Evolutionary conservation across 2,329 filamentous ascomycete species (phyloP), one percentile per base, ranked within the genome.

Genomic region (Rutstroemia sydowiana): DNA sequence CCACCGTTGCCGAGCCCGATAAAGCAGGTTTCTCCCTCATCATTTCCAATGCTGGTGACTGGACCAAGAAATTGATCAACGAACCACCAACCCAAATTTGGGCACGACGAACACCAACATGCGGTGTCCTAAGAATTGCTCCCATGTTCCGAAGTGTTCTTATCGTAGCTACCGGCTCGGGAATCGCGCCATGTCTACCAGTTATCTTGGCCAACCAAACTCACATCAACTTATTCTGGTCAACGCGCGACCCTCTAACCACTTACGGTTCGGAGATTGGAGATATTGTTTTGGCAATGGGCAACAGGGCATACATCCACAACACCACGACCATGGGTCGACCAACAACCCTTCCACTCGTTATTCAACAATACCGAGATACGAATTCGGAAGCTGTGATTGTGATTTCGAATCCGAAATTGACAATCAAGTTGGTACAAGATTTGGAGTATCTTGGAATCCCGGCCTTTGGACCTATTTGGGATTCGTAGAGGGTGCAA

Each of bases 31-130:
- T 84, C 69, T 87, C 83, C 0, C 72, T 86, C 28, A 71, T 90
- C 28, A 75, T 90, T 26, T 87, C 84, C 49, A 84, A 83, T 57
- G 85, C 84, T 3, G 86, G 86, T 20, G 85, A 90, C 69, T 90
- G 86, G 85, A 90, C 86, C 0, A 71, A 71, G 21, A 71, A 73
- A 30, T 76, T 79, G 51, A 88, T 90, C 67, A 69, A 74, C 44
- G 72, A 75, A 44, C 79, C 80, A 2, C 84, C 84, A 1, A 75
- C 70, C 1, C 69, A 76, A 46, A 69, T 89, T 42, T 90, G 82
- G 81, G 79, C 84, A 5, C 79, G 84, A 41, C 85, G 85, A 9
- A 73, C 83, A 0, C 82, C 85, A 1, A 76, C 81, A 2, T 81
- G 77, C 55, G 85, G 85, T 37, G 82, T 88, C 31, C 76, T 86